Evolutionary conservation across 306 rosid genomes (phyloP), one percentile per base, ranked within the genome.

Genomic region (Amphicarpaea edgeworthii): DNA sequence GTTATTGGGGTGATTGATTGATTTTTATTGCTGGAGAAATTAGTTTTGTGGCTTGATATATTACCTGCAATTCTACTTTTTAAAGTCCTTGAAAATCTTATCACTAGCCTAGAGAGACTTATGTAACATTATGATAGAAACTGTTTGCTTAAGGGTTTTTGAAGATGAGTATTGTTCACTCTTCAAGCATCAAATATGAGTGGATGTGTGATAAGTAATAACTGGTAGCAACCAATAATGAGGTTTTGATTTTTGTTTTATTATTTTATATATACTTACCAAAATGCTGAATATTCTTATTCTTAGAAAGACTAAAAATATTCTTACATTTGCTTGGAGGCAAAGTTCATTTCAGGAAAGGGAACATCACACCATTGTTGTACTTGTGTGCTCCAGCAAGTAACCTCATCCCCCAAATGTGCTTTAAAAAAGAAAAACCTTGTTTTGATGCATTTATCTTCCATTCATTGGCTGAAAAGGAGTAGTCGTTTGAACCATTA

Each of bases 271-370:
- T 19, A 12, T 38, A 6, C 15, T 19, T 70, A 32, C 46, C 66
- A 55, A 42, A 54, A 54, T 38, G 69, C 30, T 58, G 78, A 59
- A 73, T 59, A 43, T 60, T 43, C 59, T 26, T 73, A 30, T 59
- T 59, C 69, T 59, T 17, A 19, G 16, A 45, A 45, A 45, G 37
- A 60, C 49, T 26, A 26, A 17, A 17, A 41, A 40, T 24, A 46
- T 46, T 45, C 70, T 60, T 60, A 17, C 70, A 59, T 74, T 45
- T 16, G 8, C 34, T 16, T 73, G 70, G 37, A 19, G 34, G 47
- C 34, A 43, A 65, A 45, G 21, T 45, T 16, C 45, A 24, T 43
- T 10, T 9, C 15, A 43, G 69, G 69, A 59, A 59, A 26, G 15
- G 21, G n/a, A 21, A 38, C 64, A 26, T 57, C 19, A 24, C 0